Percentiles rank a stretch among this genome's conserved stretches.
Conservation (phyloP, 164 flowering plant species). For the Houttuynia cordata region DNA sequence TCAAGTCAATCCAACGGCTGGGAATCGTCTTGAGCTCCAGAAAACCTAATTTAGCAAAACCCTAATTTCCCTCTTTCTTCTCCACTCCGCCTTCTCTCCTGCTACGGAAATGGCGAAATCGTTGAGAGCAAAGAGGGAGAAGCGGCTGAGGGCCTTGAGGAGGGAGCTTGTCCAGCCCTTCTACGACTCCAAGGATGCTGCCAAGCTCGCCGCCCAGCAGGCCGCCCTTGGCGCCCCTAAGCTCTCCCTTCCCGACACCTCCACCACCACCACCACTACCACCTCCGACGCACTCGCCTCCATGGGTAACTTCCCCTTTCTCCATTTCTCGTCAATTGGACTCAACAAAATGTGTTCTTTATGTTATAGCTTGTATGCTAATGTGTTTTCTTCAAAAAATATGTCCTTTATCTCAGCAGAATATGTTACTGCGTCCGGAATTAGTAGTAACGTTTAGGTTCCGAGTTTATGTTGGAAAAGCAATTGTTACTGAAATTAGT, state of each 20-base stretch:
- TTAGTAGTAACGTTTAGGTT: too few species aligned
- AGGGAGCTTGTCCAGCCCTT: slow-evolving; percentile 61
- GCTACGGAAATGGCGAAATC: slow-evolving; percentile 87
- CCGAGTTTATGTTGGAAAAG: too few species aligned
- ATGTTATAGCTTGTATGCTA: too few species aligned
- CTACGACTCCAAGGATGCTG: slow-evolving; percentile 64
- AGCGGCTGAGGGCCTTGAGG: slow-evolving; percentile 68
- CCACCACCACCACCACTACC: slow-evolving; percentile 1
- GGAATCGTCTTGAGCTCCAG: too few species aligned
- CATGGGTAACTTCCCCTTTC: background rate
- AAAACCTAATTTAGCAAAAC: too few species aligned
- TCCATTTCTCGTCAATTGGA: background rate
- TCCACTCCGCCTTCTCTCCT: too few species aligned
- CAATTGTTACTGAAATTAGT: too few species aligned
- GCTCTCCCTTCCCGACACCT: slow-evolving; percentile 21
- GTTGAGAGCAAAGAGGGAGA: slow-evolving; percentile 70
- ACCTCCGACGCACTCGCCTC: slow-evolving; percentile 2
- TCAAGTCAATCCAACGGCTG: too few species aligned
- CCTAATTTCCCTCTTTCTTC: too few species aligned
- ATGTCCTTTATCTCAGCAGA: too few species aligned
- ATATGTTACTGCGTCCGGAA: too few species aligned
- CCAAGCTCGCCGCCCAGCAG: slow-evolving; percentile 62
- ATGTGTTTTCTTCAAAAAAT: too few species aligned
- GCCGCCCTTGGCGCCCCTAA: slow-evolving; percentile 86
- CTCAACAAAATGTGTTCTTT: background rate